Base-by-base conservation (phyloP, 352 stramenopile genomes). In the Phytophthora hibernalis region DNA sequence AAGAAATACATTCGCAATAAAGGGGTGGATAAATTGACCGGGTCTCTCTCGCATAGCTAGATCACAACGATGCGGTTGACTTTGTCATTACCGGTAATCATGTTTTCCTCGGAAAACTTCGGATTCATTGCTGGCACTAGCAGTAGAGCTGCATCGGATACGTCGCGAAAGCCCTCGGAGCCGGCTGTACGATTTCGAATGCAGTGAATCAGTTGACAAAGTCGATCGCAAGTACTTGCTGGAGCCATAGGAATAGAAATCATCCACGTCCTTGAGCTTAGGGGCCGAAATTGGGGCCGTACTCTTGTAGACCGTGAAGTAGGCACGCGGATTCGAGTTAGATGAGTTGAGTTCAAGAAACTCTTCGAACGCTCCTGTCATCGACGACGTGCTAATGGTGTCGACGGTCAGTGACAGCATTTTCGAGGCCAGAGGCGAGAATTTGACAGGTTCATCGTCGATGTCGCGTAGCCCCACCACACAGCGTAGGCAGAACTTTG, bases 401-500 rank as follows among this genome's bases (percentile, higher is more conserved):
- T 66, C 54, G 30, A 57, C 33, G 8, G 61, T 37, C 20, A 64
- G 43, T 16, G 31, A 70, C 18, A 70, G 18, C 68, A 66, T 68
- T 40, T 75, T 82, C 21, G 65, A 70, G 21, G 75, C 70, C 21
- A 79, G 63, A 20, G 69, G 67, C 0, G 65, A 60, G 22, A 82
- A 79, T 24, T 70, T 65, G 18, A 71, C 50, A 22, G 75, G 24
- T 13, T 61, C 66, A 5, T 71, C 76, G 49, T 85, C 79, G 33
- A 78, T 73, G 0, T 52, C 62, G 9, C 79, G 79, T 15, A 88
- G 55, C 6, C 68, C 38, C 69, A 86, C 70, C 50, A 88, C 70
- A 21, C 74, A 88, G 18, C 79, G 77, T 47, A 88, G 75, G 37
- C 79, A 88, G 33, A 88, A 88, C 44, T 88, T 85, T 30, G 76